Conservation (phyloP, 805 yeast genomes). For the Priceomyces haplophilus region DNA sequence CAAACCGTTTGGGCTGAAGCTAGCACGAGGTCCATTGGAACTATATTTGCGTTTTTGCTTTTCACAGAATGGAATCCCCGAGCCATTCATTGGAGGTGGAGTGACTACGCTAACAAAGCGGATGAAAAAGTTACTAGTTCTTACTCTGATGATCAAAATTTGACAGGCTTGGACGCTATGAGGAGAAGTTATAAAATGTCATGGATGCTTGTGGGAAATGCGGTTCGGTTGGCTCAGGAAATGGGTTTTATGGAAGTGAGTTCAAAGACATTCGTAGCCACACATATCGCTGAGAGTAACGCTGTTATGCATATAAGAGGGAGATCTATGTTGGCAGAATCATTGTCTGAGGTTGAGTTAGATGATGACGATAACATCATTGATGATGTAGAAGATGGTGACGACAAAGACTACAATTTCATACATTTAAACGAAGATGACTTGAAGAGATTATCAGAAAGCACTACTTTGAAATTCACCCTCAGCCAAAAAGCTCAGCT, state of each 20-base stretch:
- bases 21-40: slow-evolving; percentile 80
- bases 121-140: slow-evolving; percentile 33
- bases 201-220: slow-evolving; percentile 90
- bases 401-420: slow-evolving; percentile 25
- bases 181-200: slow-evolving; percentile 86
- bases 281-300: slow-evolving; percentile 80
- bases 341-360: slow-evolving; percentile 63
- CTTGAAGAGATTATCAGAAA: slow-evolving; percentile 20
- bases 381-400: slow-evolving; percentile 23
- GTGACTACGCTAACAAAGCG: slow-evolving; percentile 71
- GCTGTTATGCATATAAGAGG: slow-evolving; percentile 80
- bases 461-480: slow-evolving; percentile 50
- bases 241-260: slow-evolving; percentile 75
- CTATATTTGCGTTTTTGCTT: slow-evolving; percentile 76
- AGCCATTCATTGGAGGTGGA: slow-evolving; percentile 86
- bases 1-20: slow-evolving; percentile 95
- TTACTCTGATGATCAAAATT: slow-evolving; percentile 36
- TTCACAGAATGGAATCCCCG: slow-evolving; percentile 96
- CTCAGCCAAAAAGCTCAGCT: slow-evolving; percentile 69
- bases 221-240: slow-evolving; percentile 82
- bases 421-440: slow-evolving; percentile 34
- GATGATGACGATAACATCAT: slow-evolving; percentile 22
- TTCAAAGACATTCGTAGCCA: slow-evolving; percentile 72
- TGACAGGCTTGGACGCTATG: slow-evolving; percentile 80
- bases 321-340: slow-evolving; percentile 71